Evolutionary conservation across 1,284 basidiomycete species (phyloP).

Genomic region (Trichosporon ovoides): DNA sequence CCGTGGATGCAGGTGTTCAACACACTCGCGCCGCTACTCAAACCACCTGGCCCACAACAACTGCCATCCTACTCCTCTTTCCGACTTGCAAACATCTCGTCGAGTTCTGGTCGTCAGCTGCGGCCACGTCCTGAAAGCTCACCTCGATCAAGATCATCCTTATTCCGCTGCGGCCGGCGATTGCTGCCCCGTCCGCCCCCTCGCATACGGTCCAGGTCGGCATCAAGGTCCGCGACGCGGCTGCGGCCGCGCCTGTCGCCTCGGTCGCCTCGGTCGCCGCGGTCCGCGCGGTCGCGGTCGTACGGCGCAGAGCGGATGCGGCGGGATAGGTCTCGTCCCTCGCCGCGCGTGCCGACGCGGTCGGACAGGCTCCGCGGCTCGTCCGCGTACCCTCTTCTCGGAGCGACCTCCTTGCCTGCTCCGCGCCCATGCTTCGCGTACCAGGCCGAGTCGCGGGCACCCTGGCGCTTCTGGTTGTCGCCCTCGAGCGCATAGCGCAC

Average conservation of each 20-base stretch:
- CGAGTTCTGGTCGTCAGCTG: constrained; percentile 21
- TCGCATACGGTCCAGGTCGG: constrained; percentile 36
- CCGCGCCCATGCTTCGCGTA: constrained; percentile 35
- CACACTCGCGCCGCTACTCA: no score
- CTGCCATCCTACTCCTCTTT: background rate
- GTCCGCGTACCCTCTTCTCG: constrained; percentile 13
- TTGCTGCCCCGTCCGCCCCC: constrained; percentile 11
- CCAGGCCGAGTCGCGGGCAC: constrained; percentile 36
- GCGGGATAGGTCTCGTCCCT: constrained; percentile 34
- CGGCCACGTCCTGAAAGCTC: constrained; percentile 9
- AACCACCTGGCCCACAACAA: no score
- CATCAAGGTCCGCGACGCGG: constrained; percentile 39
- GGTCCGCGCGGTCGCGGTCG: constrained; percentile 9
- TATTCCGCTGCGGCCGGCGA: constrained; percentile 16
- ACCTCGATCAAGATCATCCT: constrained; percentile 43
- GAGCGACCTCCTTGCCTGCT: constrained; percentile 38
- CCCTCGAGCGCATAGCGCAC: constrained; percentile 34
- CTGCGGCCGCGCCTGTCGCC: constrained; percentile 8
- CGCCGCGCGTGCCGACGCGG: constrained; percentile 21
- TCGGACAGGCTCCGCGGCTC: constrained; percentile 16
- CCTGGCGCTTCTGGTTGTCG: constrained; percentile 26
- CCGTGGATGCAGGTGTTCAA: no score
- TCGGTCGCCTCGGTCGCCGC: background rate
- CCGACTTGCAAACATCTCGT: constrained; percentile 20
- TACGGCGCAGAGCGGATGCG: constrained; percentile 28